A percentile compares a stretch with the other conserved stretches of the same genome.
Conservation (phyloP, 139 green algal genomes). For the Raphidocelis subcapitata region DNA sequence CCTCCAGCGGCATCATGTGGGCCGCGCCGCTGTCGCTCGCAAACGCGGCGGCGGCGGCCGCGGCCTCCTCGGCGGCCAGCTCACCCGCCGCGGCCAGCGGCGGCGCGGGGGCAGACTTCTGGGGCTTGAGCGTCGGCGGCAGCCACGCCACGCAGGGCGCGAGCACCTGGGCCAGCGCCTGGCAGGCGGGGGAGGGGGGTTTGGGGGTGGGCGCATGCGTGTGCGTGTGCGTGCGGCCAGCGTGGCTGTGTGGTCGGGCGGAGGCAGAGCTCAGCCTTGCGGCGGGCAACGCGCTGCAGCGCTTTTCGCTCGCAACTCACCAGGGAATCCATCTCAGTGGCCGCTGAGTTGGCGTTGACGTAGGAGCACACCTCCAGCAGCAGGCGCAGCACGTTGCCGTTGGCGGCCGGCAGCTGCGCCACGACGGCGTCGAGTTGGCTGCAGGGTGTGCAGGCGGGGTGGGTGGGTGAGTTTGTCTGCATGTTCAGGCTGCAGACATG, state of each 20-base stretch:
- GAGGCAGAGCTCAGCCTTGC: too few relatives aligned
- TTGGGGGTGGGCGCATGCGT: too few relatives aligned
- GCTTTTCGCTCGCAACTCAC: too few relatives aligned
- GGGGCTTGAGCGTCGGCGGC: constrained; percentile 6
- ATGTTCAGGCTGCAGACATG: background rate
- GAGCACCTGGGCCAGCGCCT: constrained; percentile 26
- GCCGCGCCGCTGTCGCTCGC: background rate
- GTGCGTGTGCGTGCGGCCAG: too few relatives aligned
- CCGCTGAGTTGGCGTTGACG: background rate
- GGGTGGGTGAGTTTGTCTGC: too few relatives aligned
- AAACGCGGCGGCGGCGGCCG: background rate
- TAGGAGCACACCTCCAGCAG: constrained; percentile 12
- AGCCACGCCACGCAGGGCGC: constrained; percentile 17
- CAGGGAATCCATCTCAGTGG: constrained; percentile 23
- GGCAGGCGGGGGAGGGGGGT: too few relatives aligned
- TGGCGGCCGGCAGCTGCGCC: constrained; percentile 19
- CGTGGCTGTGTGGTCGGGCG: too few relatives aligned
- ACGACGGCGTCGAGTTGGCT: background rate
- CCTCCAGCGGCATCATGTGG: constrained; percentile 12
- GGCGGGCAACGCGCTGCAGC: too few relatives aligned
- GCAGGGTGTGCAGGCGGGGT: too few relatives aligned
- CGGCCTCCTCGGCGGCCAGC: background rate
- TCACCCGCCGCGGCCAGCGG: background rate
- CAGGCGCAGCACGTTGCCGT: constrained; percentile 8
- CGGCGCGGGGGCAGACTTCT: background rate